A percentile compares a stretch with the other conserved stretches of the same genome.
Conservation (phyloP, 768 basidiomycete genomes). For the Lanmaoa rubissima region DNA sequence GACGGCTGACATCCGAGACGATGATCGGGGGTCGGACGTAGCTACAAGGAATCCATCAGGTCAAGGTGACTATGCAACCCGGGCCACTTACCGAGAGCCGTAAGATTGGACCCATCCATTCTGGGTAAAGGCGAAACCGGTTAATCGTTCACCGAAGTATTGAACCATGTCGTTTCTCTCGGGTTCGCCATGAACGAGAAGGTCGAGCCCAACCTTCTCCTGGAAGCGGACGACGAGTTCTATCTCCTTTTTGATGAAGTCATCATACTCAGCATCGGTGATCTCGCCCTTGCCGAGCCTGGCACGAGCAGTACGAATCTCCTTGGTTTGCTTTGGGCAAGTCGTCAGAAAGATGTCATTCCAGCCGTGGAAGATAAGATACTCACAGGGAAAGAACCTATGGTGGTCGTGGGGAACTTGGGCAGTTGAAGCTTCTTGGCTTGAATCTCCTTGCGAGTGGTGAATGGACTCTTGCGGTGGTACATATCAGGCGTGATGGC, state of each 20-base stretch:
- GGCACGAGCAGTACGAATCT: conserved; percentile 95
- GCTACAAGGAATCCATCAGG: conserved; percentile 34
- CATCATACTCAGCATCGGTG: conserved; percentile 83
- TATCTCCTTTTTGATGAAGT: conserved; percentile 98
- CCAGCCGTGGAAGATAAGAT: background rate
- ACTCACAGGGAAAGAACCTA: conserved; percentile 93
- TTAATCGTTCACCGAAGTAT: conserved; percentile 96
- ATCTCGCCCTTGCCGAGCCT: conserved; percentile 92
- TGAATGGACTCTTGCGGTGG: conserved; percentile 87
- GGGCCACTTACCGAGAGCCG: conserved; percentile 78
- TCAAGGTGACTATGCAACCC: conserved; percentile 4
- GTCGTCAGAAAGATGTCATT: conserved; percentile 6
- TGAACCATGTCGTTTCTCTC: conserved; percentile 99
- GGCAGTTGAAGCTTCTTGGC: conserved; percentile 86
- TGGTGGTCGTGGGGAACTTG: conserved; percentile 98
- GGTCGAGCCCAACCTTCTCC: conserved; percentile 92
- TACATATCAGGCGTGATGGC: conserved; percentile 85
- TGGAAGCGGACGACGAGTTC: conserved; percentile 93
- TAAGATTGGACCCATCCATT: conserved; percentile 99
- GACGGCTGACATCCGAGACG: conserved; percentile 95
- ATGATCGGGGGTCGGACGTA: conserved; percentile 99
- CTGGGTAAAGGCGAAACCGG: conserved; percentile 97
- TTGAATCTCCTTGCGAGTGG: conserved; percentile 83
- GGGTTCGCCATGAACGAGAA: conserved; percentile 97
- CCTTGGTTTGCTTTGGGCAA: conserved; percentile 84